phyloP scores from a whole-genome alignment of 768 basidiomycete species.

The Leccinum sublutescens region DNA sequence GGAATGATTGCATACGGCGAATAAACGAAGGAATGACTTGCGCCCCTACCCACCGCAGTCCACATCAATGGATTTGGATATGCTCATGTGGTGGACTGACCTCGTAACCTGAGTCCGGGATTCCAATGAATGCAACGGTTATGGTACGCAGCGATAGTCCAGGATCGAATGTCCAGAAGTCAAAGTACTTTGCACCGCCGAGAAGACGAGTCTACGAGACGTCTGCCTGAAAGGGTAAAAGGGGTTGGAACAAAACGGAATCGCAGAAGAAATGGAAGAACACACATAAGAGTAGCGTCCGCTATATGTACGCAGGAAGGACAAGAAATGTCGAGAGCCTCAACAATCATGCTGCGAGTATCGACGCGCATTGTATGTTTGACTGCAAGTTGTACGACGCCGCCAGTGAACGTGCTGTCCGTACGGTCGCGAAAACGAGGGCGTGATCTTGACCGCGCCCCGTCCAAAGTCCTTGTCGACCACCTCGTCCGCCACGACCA shows the following conservation, averaged over 20 bases:
- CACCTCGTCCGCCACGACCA: too few species aligned
- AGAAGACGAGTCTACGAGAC: not conserved
- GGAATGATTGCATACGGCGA: slow-evolving; percentile 14
- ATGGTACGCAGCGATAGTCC: not conserved
- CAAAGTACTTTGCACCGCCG: not conserved
- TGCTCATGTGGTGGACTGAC: slow-evolving; percentile 13
- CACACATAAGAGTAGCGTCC: slow-evolving; percentile 7
- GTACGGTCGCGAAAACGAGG: slow-evolving; percentile 75
- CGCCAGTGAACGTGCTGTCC: slow-evolving; percentile 45
- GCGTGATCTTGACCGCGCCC: too few species aligned
- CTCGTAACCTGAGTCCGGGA: slow-evolving; percentile 1
- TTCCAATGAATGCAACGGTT: not conserved
- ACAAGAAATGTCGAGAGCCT: too few species aligned
- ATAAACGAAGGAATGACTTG: slow-evolving; percentile 12
- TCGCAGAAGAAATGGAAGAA: slow-evolving; percentile 12
- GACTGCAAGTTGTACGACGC: slow-evolving; percentile 86
- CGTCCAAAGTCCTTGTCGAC: too few species aligned
- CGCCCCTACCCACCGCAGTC: slow-evolving; percentile 21
- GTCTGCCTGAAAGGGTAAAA: not conserved
- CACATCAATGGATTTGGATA: slow-evolving; percentile 9
- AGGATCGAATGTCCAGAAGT: not conserved
- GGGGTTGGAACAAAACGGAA: slow-evolving; percentile 5
- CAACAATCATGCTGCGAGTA: too few species aligned
- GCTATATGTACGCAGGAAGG: slow-evolving; percentile 24
- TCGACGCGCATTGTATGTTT: slow-evolving; percentile 46